Base-by-base conservation (phyloP, 1,139 yeast species). In the Candida frijolesensis region DNA sequence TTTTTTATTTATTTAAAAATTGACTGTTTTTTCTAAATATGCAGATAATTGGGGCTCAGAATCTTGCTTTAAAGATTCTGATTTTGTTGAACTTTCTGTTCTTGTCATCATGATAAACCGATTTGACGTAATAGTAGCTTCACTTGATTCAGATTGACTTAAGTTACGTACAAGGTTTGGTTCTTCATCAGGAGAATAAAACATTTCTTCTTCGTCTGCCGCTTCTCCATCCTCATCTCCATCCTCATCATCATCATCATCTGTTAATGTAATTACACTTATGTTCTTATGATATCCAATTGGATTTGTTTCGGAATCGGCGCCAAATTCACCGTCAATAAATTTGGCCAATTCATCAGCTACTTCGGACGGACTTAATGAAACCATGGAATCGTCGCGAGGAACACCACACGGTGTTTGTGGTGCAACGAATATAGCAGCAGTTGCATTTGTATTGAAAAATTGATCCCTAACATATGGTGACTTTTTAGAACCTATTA, bases 21-120 rank as follows among this genome's bases (percentile, higher is more conserved):
- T 56, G 3, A 69, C 57, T 3, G 64, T 61, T 1, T 74, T 72
- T 40, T 66, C 66, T 49, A 73, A 60, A 14, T 69, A 58, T 37
- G 66, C 74, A 16, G 74, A 65, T 43, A 74, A 63, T 53, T 70
- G 72, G 1, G 72, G 69, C 45, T 71, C 62, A 5, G 75, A 70
- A 29, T 66, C 75, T 45, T 67, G 67, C 41, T 62, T 60, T 45
- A 49, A 49, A 7, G 16, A 22, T 9, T n/a, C 29, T 10, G 45
- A 30, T 19, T 42, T 27, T 4, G 16, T 44, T 27, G 34, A 11
- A 27, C n/a, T 22, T 4, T 47, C 48, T 11, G 14, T 22, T 4
- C 45, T 46, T 11, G 14, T 27, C 2, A 55, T 50, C n/a, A 25
- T 43, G 3, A 41, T 25, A 14, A 40, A 37, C 25, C 46, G 29